Evolutionary conservation across 139 green algal genomes (phyloP).

Genomic region (Yamagishiella unicocca): DNA sequence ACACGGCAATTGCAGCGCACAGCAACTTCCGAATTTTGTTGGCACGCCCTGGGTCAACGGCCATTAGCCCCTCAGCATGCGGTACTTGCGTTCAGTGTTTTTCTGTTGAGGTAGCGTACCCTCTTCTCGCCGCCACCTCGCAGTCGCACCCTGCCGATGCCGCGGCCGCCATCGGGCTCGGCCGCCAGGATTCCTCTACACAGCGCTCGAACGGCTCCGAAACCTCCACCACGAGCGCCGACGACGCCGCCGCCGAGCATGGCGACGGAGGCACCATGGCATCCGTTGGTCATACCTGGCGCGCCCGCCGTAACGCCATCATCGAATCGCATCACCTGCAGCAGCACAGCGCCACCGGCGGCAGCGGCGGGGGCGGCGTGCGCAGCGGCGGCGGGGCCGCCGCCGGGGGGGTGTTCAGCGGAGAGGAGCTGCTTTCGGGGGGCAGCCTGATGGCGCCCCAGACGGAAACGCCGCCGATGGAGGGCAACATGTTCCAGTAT

Average conservation of each 20-base stretch:
- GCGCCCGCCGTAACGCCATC: not conserved
- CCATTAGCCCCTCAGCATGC: too few relatives aligned
- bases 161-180: too few relatives aligned
- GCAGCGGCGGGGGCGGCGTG: not conserved
- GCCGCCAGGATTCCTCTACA: too few relatives aligned
- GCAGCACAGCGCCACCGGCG: not conserved
- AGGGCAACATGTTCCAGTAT: slow-evolving; percentile 17
- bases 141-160: too few relatives aligned
- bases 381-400: not conserved
- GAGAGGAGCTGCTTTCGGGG: not conserved
- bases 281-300: not conserved
- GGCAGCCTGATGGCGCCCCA: not conserved
- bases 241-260: not conserved
- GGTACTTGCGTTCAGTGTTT: too few relatives aligned
- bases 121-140: too few relatives aligned
- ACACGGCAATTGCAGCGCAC: too few relatives aligned
- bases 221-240: not conserved
- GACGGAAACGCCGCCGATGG: not conserved
- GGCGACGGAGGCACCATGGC: too few relatives aligned
- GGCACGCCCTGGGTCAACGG: too few relatives aligned
- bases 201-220: too few relatives aligned
- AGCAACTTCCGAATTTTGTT: too few relatives aligned
- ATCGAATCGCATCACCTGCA: not conserved
- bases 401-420: not conserved
- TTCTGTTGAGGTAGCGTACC: too few relatives aligned